A percentile compares a stretch with the other conserved stretches of the same genome.
phyloP scores from a whole-genome alignment of 2,329 filamentous ascomycete genomes.

The Kalaharituber pfeilii region DNA sequence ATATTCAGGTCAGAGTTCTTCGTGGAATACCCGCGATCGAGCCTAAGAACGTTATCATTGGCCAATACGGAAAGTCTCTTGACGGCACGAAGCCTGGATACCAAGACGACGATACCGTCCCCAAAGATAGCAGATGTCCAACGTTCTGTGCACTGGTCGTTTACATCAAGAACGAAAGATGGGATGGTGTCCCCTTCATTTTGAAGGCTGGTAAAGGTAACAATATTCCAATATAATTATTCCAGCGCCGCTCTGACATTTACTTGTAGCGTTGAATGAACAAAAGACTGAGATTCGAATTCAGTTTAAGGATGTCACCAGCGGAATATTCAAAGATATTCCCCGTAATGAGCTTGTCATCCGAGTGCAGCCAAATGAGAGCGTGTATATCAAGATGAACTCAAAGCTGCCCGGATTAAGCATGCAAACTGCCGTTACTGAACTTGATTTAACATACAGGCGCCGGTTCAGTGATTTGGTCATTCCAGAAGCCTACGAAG shows the following conservation, averaged over 20 bases:
- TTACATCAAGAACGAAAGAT: constrained; percentile 98
- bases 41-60: constrained; percentile 99
- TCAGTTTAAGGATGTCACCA: constrained; percentile 98
- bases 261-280: constrained; percentile 64
- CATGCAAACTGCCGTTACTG: constrained; percentile 98
- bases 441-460: constrained; percentile 94
- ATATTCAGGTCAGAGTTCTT: constrained; percentile 61
- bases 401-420: constrained; percentile 94
- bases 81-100: constrained; percentile 94
- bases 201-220: constrained; percentile 85
- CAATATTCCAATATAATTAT: constrained; percentile 1
- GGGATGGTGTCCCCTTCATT: constrained; percentile 98
- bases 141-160: constrained; percentile 95
- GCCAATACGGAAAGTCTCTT: constrained; percentile 90
- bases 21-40: constrained; percentile 86
- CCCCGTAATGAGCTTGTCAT: constrained; percentile 98
- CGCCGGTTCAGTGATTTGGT: constrained; percentile 97
- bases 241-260: constrained; percentile 16
- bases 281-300: constrained; percentile 99
- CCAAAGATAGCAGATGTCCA: constrained; percentile 90
- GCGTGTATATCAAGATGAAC: constrained; percentile 99
- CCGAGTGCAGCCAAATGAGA: constrained; percentile 98
- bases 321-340: constrained; percentile 99
- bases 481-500: constrained; percentile 98
- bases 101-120: constrained; percentile 97